These are phyloP conservation scores for Trypanosoma mega DNA, from an alignment of 208 protist species.

Conservation along the genomic window DNA sequence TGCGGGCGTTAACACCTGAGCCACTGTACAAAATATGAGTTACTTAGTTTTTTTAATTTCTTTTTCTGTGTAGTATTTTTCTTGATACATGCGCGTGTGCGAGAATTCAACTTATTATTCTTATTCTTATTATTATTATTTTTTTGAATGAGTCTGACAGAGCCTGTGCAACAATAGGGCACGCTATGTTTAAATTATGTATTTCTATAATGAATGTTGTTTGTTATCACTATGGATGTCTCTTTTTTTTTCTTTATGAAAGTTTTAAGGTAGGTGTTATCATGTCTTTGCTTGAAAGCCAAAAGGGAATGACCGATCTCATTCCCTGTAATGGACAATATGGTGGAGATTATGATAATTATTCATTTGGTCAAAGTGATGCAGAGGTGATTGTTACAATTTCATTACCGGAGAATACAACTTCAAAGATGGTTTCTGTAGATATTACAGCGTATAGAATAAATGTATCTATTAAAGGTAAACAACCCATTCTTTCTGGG, in stretches of 20 bases:
- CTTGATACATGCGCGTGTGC: too few relatives aligned
- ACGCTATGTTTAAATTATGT: too few relatives aligned
- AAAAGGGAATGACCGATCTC: conserved; percentile 62
- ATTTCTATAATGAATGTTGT: too few relatives aligned
- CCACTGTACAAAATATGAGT: conserved; percentile 18
- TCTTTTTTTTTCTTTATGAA: background rate
- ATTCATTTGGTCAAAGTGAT: conserved; percentile 80
- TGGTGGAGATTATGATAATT: conserved; percentile 75
- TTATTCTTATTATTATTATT: conserved; percentile 17
- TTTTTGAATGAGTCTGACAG: too few relatives aligned
- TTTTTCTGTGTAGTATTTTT: conserved; percentile 13
- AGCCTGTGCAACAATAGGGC: too few relatives aligned
- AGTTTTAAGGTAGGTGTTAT: conserved; percentile 6
- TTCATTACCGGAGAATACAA: conserved; percentile 47
- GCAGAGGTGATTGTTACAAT: conserved; percentile 73
- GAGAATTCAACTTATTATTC: too few relatives aligned
- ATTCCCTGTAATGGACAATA: conserved; percentile 81
- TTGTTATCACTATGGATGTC: conserved; percentile 5
- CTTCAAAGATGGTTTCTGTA: conserved; percentile 58
- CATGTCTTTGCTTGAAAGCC: conserved; percentile 62
- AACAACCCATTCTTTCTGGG: conserved; percentile 55
- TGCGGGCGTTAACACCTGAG: background rate
- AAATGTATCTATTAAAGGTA: conserved; percentile 43
- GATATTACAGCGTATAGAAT: conserved; percentile 44
- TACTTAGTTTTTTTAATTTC: background rate